A percentile compares a stretch with the other conserved stretches of the same genome.
phyloP scores from a whole-genome alignment of 2,329 filamentous ascomycete species.

The Sarocladium oryzae region DNA sequence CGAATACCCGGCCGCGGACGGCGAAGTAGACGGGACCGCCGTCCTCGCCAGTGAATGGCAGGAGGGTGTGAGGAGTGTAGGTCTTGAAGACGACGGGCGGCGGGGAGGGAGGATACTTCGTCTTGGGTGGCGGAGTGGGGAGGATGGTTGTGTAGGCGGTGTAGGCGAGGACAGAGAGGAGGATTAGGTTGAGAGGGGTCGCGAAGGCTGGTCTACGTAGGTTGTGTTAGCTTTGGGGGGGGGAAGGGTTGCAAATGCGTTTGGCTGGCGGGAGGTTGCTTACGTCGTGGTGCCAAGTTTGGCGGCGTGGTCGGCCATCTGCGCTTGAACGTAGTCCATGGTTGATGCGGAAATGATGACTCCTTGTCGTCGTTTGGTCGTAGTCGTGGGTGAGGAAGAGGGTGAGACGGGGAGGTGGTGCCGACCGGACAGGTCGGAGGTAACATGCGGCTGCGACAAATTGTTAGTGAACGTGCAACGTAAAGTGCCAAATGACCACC shows the following conservation, averaged over 20 bases:
- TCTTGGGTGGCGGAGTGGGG: constrained; percentile 36
- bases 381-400: too few species aligned
- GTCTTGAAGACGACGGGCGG: constrained; percentile 57
- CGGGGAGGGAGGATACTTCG: constrained; percentile 41
- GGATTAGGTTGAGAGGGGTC: constrained; percentile 17
- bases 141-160: constrained; percentile 50
- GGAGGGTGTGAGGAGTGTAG: constrained; percentile 74
- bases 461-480: too few species aligned
- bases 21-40: constrained; percentile 76
- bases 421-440: too few species aligned
- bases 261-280: too few species aligned
- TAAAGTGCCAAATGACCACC: too few species aligned
- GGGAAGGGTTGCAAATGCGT: neutral
- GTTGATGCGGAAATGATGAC: too few species aligned
- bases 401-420: too few species aligned
- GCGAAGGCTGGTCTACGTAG: constrained; percentile 5
- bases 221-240: neutral
- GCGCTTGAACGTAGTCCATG: constrained; percentile 9
- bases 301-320: constrained; percentile 10
- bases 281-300: neutral
- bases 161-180: constrained; percentile 38
- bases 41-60: constrained; percentile 74
- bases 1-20: constrained; percentile 87
- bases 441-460: too few species aligned
- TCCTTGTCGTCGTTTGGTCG: too few species aligned